These are phyloP conservation scores for Monosporozyma servazzii DNA, from an alignment of 805 yeast genomes.

Conservation along the genomic window DNA sequence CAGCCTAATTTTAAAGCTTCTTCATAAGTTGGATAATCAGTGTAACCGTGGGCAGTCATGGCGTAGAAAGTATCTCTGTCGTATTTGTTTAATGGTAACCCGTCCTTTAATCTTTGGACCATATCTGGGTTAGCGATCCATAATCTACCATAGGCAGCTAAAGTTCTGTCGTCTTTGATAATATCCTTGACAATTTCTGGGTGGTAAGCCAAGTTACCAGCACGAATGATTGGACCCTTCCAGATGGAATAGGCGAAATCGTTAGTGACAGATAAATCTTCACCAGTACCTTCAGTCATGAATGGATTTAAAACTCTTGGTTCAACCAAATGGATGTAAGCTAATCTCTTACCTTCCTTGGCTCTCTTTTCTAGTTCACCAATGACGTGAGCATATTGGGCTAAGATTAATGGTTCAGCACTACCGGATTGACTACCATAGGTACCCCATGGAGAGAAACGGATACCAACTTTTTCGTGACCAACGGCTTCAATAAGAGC, in stretches of 20 bases:
- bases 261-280: constrained; percentile 25
- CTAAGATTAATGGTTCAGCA: constrained; percentile 28
- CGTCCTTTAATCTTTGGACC: constrained; percentile 35
- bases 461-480: constrained; percentile 37
- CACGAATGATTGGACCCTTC: constrained; percentile 37
- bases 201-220: constrained; percentile 30
- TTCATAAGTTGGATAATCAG: constrained; percentile 34
- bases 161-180: constrained; percentile 34
- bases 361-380: constrained; percentile 35
- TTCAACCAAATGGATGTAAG: constrained; percentile 38
- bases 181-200: constrained; percentile 23
- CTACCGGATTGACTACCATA: constrained; percentile 35
- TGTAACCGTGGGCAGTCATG: constrained; percentile 33
- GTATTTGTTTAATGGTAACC: constrained; percentile 35
- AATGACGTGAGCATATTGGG: constrained; percentile 35
- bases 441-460: constrained; percentile 41
- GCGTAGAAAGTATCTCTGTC: constrained; percentile 42
- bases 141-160: constrained; percentile 38
- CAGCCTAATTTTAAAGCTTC: constrained; percentile 19
- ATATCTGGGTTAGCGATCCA: constrained; percentile 51
- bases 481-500: constrained; percentile 45
- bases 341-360: constrained; percentile 31
- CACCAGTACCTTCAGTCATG: constrained; percentile 22
- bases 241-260: constrained; percentile 35
- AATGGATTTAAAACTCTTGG: constrained; percentile 14